Evolutionary conservation across 2,329 filamentous ascomycete species (phyloP), one percentile per base, ranked within the genome.

Genomic region (Fusarium sp.): DNA sequence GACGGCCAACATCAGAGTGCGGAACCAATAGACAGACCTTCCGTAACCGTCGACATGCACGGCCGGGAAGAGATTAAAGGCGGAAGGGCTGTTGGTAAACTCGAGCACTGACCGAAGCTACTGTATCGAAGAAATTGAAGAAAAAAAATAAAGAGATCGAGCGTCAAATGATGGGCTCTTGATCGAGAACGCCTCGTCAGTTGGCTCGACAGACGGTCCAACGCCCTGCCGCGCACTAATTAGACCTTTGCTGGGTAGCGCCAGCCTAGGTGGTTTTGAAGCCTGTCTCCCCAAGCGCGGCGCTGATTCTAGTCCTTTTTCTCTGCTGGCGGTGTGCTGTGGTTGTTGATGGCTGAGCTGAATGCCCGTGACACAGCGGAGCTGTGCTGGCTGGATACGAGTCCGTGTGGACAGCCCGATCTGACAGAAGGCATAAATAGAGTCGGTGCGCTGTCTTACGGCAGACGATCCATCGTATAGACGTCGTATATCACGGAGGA

Each of bases 71-170:
- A 74, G 52, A 74, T 74, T 74, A 74, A 74, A 69, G 71, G 64
- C 40, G 18, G 63, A 11, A 10, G 63, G 64, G 45, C 27, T 58
- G 40, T 58, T 63, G 25, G 20, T 38, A 22, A 69, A 69, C 60
- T 72, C 42, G 65, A 70, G 72, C 72, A 74, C 29, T 69, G 65
- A 59, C 62, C 50, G 62, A 57, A 33, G 42, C 68, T 69, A 74
- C 64, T 72, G 71, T 72, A 31, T 74, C 71, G 65, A 66, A 66
- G 65, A 74, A 47, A 74, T 74, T 74, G 71, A 74, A 50, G 18
- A 29, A 29, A 52, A 52, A n/a, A 50, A 45, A 42, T 27, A 27
- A 52, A 52, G 47, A 52, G 57, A 66, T 66, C 27, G 64, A 65
- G 60, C 38, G 64, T 71, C 64, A 71, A 61, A 69, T 33, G 50